Evolutionary conservation across 1,284 basidiomycete species (phyloP), one percentile per base, ranked within the genome.

Genomic region (Waitea zeae): DNA sequence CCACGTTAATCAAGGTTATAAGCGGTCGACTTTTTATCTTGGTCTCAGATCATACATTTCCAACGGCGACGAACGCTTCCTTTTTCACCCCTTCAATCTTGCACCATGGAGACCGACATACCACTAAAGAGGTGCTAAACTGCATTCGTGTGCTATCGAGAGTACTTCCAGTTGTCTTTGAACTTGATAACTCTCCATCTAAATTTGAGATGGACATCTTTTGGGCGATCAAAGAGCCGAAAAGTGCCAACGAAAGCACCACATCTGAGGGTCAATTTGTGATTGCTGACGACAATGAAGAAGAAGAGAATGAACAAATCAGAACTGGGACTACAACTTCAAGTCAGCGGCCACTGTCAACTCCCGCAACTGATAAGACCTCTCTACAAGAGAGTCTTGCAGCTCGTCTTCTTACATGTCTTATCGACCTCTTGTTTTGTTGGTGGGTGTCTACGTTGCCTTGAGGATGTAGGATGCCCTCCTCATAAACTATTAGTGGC

Each of bases 391-490:
- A n/a, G n/a, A n/a, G n/a, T n/a, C n/a, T 90, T 1, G 81, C 75
- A 1, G 84, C 90, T 48, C 65, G 70, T 40, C 57, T 93, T 17
- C 80, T 92, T 45, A 70, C 65, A 44, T 74, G 75, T 41, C 58
- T 84, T 5, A 68, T 88, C 40, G 88, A 93, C 49, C 60, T 93
- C 18, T 54, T 92, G 26, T 95, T 92, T 53, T 88, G 84, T 48
- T 90, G 22, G 22, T 26, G n/a, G 7, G 22, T 26, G n/a, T n/a
- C n/a, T n/a, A n/a, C n/a, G n/a, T n/a, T n/a, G 22, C 22, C n/a
- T n/a, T 26, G 22, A 7, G 7, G 22, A 26, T 26, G 22, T 26
- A 7, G 7, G 22, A 26, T 26, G 7, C n/a, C n/a, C 22, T n/a
- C 22, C 22, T 26, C 22, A 26, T n/a, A 26, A 7, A 26, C n/a